Percentiles rank a stretch among this genome's conserved stretches.
Evolutionary conservation across 1,139 yeast genomes (phyloP).

Genomic region (Taphrina flavorubra): DNA sequence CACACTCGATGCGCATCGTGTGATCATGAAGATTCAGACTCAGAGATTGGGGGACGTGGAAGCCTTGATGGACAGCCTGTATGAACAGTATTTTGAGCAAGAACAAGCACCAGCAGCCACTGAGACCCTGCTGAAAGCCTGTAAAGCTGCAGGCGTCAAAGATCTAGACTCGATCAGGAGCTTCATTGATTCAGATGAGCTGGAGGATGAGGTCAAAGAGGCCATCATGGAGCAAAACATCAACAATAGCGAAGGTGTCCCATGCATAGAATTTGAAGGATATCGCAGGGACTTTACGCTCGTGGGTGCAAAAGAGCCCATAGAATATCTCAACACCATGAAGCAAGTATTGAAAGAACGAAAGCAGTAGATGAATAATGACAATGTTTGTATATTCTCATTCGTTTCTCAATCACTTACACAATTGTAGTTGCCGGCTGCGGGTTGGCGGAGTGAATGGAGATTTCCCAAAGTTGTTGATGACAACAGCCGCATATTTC

Average conservation of each 20-base stretch:
- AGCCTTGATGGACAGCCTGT: constrained; percentile 25
- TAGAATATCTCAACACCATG: constrained; percentile 27
- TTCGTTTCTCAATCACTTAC: too few species aligned
- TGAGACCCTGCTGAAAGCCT: constrained; percentile 7
- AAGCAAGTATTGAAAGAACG: constrained; percentile 30
- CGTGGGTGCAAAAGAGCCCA: constrained; percentile 28
- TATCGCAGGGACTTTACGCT: constrained; percentile 34
- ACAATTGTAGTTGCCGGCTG: too few species aligned
- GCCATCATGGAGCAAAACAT: constrained; percentile 25
- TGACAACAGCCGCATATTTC: constrained; percentile 7
- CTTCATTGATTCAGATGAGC: constrained; percentile 9
- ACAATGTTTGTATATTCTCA: neutral
- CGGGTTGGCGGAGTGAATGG: too few species aligned
- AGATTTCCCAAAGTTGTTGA: neutral
- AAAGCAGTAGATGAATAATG: neutral
- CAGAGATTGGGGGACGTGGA: constrained; percentile 23
- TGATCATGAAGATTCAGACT: constrained; percentile 12
- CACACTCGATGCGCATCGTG: constrained; percentile 17
- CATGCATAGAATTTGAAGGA: constrained; percentile 21
- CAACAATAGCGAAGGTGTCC: constrained; percentile 31
- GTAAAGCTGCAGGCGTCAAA: constrained; percentile 23
- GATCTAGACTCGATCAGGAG: constrained; percentile 2
- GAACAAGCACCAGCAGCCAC: constrained; percentile 16
- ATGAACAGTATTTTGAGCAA: constrained; percentile 24
- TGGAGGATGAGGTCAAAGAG: constrained; percentile 20